Percentiles rank a stretch among this genome's conserved stretches.
Conservation (phyloP, 306 rosid genomes). For the Lathyrus sativus region DNA sequence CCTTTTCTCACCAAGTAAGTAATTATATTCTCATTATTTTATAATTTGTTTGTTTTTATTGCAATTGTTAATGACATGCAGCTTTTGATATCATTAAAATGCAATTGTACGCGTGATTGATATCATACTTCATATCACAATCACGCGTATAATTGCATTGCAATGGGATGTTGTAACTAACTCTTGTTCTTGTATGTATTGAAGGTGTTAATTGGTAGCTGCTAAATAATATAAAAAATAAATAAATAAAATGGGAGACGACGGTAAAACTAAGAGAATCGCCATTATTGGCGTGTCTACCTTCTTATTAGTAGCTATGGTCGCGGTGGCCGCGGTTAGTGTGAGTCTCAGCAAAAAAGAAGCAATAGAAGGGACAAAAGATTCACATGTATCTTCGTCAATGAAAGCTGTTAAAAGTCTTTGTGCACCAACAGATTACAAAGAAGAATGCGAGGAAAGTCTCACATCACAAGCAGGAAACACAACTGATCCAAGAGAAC, state of each 20-base stretch:
- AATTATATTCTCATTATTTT: too few species aligned
- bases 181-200: neutral
- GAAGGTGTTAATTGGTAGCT: constrained; percentile 43
- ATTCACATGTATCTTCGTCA: constrained; percentile 27
- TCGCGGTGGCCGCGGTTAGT: constrained; percentile 55
- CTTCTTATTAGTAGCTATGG: constrained; percentile 65
- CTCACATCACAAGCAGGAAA: constrained; percentile 39
- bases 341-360: neutral
- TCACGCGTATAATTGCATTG: too few species aligned
- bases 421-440: constrained; percentile 64
- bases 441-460: constrained; percentile 54
- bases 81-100: too few species aligned
- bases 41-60: too few species aligned
- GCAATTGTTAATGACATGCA: too few species aligned
- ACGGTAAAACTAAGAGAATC: constrained; percentile 36
- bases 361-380: neutral
- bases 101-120: too few species aligned
- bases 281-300: constrained; percentile 52
- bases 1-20: constrained; percentile 12
- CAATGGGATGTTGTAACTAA: neutral
- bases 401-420: constrained; percentile 59
- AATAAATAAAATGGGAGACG: constrained; percentile 45
- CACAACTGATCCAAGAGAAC: constrained; percentile 53
- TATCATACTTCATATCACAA: too few species aligned
- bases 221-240: constrained; percentile 4